Base-by-base conservation (phyloP, 768 basidiomycete genomes). In the Leccinum pellstonianum region DNA sequence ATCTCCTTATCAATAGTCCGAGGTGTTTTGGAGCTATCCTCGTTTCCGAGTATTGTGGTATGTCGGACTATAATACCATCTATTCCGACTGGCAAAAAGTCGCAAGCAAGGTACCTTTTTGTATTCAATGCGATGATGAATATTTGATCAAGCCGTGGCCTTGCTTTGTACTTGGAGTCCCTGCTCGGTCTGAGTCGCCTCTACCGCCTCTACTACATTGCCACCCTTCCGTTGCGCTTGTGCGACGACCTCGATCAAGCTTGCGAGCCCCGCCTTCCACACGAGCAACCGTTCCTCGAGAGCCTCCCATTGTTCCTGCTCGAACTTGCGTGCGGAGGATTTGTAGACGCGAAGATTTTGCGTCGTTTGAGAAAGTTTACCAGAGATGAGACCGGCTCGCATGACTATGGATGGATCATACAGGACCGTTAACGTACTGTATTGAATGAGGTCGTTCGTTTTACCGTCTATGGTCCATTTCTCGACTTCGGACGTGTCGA, bases 401-500 rank as follows among this genome's bases (percentile, higher is more conserved):
- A 95, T 93, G 57, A 88, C 93, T 93, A 64, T 12, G 14, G 51
- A 54, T 3, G 10, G 10, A 23, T 25, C 14, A 37, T 35, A 57
- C 23, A 5, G 31, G 17, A 41, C 41, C 17, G 8, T 62, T 38
- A 61, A 48, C 49, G 25, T 5, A 6, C 6, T 27, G 23, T 4
- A 6, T 21, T 49, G 3, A 0, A 31, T 33, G 33, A 5, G 31
- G 4, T 19, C 8, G 55, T 56, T 50, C 31, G 12, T 63, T 79
- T 61, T 68, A 93, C 92, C 87, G 75, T 94, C 91, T 62, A 95
- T 94, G 43, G 86, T 85, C 91, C 91, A 94, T 67, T 83, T 86
- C 71, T 95, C 93, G 29, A 95, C 91, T 60, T 90, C 79, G 25
- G 81, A 76, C 21, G 73, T 61, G 25, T 85, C 81, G 8, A 92